Evolutionary conservation across 2,329 filamentous ascomycete species (phyloP), one percentile per base, ranked within the genome.

Genomic region (Sordariomycetes sp.): DNA sequence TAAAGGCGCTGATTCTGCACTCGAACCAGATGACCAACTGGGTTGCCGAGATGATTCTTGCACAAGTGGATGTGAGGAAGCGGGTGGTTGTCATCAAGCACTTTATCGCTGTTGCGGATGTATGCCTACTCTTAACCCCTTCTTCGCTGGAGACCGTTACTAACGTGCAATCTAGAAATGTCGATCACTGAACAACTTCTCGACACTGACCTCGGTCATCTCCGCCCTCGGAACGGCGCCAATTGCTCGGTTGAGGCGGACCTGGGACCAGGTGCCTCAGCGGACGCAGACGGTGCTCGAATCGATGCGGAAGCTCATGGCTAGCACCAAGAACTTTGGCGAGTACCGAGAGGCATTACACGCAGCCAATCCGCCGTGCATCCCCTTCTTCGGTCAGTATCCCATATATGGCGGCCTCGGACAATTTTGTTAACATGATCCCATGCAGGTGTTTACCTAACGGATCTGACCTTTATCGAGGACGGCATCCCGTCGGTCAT

Each of bases 11-110:
- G 61, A 99, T 99, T 72, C 77, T 97, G 56, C 94, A 99, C 72
- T 97, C 94, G 0, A 99, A 99, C 66, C 92, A 97, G 70, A 85
- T 99, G 77, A 99, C 94, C 6, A 99, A 97, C 68, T 99, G 94
- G 94, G 94, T 97, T 55, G 94, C 94, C 34, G 92, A 97, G 70
- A 97, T 99, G 94, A 97, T 99, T 63, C 73, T 99, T 61, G 91
- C 87, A 0, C 94, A 99, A 70, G 82, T 86, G 64, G 94, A 99
- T 68, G 89, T 96, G 61, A 96, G 94, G 76, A 95, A 95, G 70
- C 84, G 94, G 64, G 92, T 97, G 28, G 88, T 95, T 36, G 94
- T 99, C 52, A 96, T 99, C 71, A 97, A 97, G 70, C 94, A 97
- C 70, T 99, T 97, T 73, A 90, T 99, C 60, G 83, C 89, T 42